Conservation (phyloP, 1,284 basidiomycete species). For the Neonothopanus nambi region DNA sequence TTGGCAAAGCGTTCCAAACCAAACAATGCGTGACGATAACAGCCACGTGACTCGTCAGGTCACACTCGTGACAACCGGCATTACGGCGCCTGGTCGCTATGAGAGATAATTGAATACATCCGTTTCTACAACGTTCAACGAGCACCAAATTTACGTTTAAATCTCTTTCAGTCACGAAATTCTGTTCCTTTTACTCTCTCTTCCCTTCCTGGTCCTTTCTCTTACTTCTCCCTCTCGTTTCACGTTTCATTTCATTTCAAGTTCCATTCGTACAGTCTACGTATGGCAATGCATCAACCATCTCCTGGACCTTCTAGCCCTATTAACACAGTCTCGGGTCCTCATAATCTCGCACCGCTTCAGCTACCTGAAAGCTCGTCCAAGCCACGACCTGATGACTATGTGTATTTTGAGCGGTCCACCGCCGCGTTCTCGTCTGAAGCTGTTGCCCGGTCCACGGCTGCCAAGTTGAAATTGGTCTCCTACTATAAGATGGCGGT, state of each 20-base stretch:
- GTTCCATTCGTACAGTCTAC: neutral
- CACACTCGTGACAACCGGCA: no score
- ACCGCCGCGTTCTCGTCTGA: slow-evolving; percentile 84
- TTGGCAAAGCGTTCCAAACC: no score
- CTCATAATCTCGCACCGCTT: slow-evolving; percentile 13
- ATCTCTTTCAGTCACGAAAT: no score
- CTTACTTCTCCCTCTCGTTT: neutral
- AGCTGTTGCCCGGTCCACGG: slow-evolving; percentile 89
- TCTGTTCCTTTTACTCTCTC: neutral
- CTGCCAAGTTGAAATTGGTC: slow-evolving; percentile 96
- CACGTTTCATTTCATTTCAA: neutral
- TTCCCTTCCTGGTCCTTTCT: neutral
- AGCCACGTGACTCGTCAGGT: no score
- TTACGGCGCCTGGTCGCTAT: no score
- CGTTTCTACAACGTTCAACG: no score
- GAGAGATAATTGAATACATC: no score
- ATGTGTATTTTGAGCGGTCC: slow-evolving; percentile 95
- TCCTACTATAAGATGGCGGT: slow-evolving; percentile 91
- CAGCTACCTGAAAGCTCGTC: slow-evolving; percentile 9
- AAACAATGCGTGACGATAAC: no score
- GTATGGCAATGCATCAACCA: slow-evolving; percentile 33
- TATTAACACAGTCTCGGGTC: slow-evolving; percentile 23
- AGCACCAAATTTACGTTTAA: no score
- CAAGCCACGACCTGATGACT: slow-evolving; percentile 46
- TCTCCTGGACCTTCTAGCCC: slow-evolving; percentile 38